Evolutionary conservation across 805 yeast genomes (phyloP), one percentile per base, ranked within the genome.

Genomic region (Wickerhamiella lipophila): DNA sequence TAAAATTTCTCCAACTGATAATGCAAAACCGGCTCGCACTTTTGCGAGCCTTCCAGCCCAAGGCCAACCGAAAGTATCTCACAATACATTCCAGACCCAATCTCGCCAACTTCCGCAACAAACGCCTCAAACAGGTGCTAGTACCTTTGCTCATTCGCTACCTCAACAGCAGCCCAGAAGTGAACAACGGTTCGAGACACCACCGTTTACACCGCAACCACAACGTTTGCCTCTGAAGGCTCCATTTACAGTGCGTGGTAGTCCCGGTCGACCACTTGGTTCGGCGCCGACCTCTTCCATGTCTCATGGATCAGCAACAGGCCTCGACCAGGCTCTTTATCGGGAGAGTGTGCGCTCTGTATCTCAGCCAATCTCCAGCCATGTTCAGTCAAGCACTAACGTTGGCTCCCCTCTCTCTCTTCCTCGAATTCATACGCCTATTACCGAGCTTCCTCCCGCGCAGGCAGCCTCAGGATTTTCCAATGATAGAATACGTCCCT

Each of bases 381-480:
- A n/a, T 15, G 38, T n/a, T 7, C 38, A 32, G 4, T 16, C 38
- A 6, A 32, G 38, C 19, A 32, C 12, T 32, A 32, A 5, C 15
- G 15, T 32, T 9, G 38, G 38, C 18, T 32, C 38, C 15, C 38
- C 38, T 5, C 38, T 32, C 19, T 32, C 38, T 13, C 38, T 32
- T 32, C 38, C 38, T n/a, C 18, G 38, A 15, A 32, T 32, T n/a
- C 38, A 32, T n/a, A 32, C 38, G 9, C 38, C 38, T 32, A 32
- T 32, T 19, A 32, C 38, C 15, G 21, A 32, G 38, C 38, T 32
- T 32, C 38, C 38, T 32, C 19, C 38, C 21, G 38, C 38, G 19
- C 38, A 32, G 19, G 38, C 5, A 32, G 18, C 38, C 38, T 11
- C 38, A 15, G 38, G 38, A 32, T 15, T 32, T 5, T 15, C 38